phyloP scores from a whole-genome alignment of 2,329 filamentous ascomycete genomes.

The Didymella arachidicola region DNA sequence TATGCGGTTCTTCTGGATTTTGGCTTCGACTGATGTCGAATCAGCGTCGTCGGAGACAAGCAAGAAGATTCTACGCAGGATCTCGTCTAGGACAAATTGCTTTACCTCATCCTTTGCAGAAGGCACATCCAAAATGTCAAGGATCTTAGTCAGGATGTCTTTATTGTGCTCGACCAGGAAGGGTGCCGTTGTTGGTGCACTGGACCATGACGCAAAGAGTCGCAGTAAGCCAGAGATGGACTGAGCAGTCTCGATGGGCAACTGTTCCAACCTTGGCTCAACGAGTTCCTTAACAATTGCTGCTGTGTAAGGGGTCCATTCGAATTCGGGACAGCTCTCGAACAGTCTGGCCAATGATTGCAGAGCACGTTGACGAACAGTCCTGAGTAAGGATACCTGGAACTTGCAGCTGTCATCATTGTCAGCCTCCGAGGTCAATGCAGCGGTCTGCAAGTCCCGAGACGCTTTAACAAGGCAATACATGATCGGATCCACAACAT shows the following conservation, averaged over 20 bases:
- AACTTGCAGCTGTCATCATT: slow-evolving; percentile 39
- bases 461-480: slow-evolving; percentile 80
- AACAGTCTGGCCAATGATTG: slow-evolving; percentile 85
- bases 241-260: slow-evolving; percentile 86
- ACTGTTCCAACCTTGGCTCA: slow-evolving; percentile 76
- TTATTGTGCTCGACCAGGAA: slow-evolving; percentile 72
- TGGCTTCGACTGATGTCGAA: slow-evolving; percentile 55
- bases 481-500: slow-evolving; percentile 77
- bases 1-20: slow-evolving; percentile 59
- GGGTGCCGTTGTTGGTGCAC: slow-evolving; percentile 68
- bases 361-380: slow-evolving; percentile 74
- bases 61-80: slow-evolving; percentile 64
- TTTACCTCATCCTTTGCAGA: slow-evolving; percentile 89
- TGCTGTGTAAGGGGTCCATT: slow-evolving; percentile 76
- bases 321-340: slow-evolving; percentile 71
- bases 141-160: slow-evolving; percentile 70
- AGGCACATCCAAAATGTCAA: slow-evolving; percentile 73
- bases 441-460: slow-evolving; percentile 44
- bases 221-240: slow-evolving; percentile 84
- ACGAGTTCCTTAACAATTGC: slow-evolving; percentile 78
- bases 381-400: slow-evolving; percentile 66
- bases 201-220: slow-evolving; percentile 82
- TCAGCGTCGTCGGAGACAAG: slow-evolving; percentile 28
- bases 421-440: slow-evolving; percentile 44
- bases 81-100: slow-evolving; percentile 75